Percentiles rank a stretch among this genome's conserved stretches.
phyloP scores from a whole-genome alignment of 2,329 filamentous ascomycete species.

The Metarhizium guizhouense region DNA sequence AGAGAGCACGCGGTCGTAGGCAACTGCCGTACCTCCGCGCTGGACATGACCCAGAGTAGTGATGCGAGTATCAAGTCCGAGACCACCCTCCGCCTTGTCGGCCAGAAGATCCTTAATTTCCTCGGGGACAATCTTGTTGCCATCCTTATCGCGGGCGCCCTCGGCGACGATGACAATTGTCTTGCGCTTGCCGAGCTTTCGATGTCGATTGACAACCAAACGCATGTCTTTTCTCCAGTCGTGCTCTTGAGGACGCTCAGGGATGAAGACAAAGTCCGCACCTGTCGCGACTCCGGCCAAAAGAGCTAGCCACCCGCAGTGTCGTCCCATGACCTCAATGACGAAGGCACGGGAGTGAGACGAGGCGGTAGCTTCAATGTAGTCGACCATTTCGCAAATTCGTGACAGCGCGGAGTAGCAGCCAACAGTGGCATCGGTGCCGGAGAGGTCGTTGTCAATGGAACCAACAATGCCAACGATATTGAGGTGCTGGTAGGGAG shows the following conservation, averaged over 20 bases:
- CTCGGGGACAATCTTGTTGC: conserved; percentile 72
- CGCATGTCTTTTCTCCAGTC: conserved; percentile 91
- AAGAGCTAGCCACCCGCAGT: conserved; percentile 94
- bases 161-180: conserved; percentile 98
- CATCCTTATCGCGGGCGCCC: conserved; percentile 76
- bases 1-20: conserved; percentile 87
- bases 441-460: conserved; percentile 97
- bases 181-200: conserved; percentile 83
- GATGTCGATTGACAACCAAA: conserved; percentile 69
- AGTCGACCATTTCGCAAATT: conserved; percentile 94
- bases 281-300: conserved; percentile 94
- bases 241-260: conserved; percentile 79
- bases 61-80: conserved; percentile 83
- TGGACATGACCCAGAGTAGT: conserved; percentile 97
- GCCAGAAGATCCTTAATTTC: conserved; percentile 87
- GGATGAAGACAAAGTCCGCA: conserved; percentile 94
- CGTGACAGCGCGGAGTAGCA: conserved; percentile 88
- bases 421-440: conserved; percentile 94
- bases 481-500: conserved; percentile 78
- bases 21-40: conserved; percentile 82
- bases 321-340: conserved; percentile 95
- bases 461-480: conserved; percentile 94
- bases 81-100: conserved; percentile 51
- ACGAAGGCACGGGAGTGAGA: conserved; percentile 96
- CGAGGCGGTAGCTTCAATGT: conserved; percentile 88